Evolutionary conservation across 164 flowering plant species (phyloP), one percentile per base, ranked within the genome.

Genomic region (Annona cherimola): DNA sequence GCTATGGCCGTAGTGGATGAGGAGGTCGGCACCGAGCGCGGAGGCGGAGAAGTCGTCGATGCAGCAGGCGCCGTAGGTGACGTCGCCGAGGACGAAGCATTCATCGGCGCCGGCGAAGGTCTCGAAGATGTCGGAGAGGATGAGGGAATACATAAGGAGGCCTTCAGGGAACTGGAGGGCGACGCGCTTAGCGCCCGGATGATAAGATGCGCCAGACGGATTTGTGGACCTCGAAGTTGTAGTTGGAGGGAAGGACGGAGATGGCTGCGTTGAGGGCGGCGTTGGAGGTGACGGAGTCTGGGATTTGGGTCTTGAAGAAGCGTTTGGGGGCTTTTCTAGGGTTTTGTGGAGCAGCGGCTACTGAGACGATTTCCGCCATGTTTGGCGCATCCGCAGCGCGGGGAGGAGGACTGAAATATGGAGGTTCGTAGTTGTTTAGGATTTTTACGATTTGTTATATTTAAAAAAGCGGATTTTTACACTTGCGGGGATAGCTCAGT

Each of bases 101-200:
- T 88, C 87, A 6, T 83, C 79, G 68, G 81, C 87, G 61, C 46
- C 75, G 44, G 88, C 88, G 79, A 89, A 91, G 74, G 89, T 63
- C 69, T 85, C 77, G 81, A 95, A 80, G 81, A 95, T 89, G 78
- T 95, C 99, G 66, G 93, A 83, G 81, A 95, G 87, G 74, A 83
- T 72, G 68, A 88, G 88, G 7, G 99, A 84, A 81, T 86, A 95
- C 94, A 95, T 88, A 78, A 95, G 91, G 61, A 95, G 91, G 71
- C 99, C 99, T 71, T 95, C 99, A 3, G 99, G 98, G 74, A 95
- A 85, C 83, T 95, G 99, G 74, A 93, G 90, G 19, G 99, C 99
- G 26, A 95, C 86, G 62, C 94, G 88, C 74, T 80, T 86, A 62
- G 96, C 88, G 54, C 75, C 66, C 35, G 18, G 88, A 59, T 71